phyloP scores from a whole-genome alignment of 139 green algal species.

The Pleodorina starrii region DNA sequence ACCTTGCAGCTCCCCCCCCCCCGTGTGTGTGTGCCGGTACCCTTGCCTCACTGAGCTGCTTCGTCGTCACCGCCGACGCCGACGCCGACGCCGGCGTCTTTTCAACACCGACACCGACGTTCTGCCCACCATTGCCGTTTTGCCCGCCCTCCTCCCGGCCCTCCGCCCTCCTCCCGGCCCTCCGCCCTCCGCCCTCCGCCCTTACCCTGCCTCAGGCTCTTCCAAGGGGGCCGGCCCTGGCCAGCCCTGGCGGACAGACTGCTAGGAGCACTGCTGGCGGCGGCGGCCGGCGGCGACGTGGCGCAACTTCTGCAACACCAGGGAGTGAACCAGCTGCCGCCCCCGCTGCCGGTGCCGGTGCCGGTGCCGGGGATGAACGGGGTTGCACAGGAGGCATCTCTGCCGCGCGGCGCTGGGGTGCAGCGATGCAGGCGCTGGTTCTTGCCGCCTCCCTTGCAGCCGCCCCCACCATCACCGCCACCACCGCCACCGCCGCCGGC shows the following conservation, averaged over 20 bases:
- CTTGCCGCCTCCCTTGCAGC: background rate
- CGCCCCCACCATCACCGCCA: background rate
- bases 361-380: background rate
- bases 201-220: background rate
- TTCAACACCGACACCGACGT: no score
- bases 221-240: conserved; percentile 32
- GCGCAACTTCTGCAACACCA: conserved; percentile 27
- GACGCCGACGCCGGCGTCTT: no score
- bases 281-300: conserved; percentile 12
- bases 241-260: conserved; percentile 36
- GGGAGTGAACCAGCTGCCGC: background rate
- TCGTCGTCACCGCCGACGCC: background rate
- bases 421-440: background rate
- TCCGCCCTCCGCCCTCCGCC: background rate
- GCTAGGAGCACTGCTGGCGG: conserved; percentile 45
- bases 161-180: background rate
- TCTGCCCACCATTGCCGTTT: no score
- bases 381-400: background rate
- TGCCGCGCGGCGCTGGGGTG: background rate
- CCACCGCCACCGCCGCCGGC: background rate
- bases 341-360: background rate
- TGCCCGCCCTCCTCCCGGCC: no score
- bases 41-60: background rate
- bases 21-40: background rate
- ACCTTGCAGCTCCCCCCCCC: background rate